Conservation (phyloP, 441 rosid species). For the Raphanus hybrid region DNA sequence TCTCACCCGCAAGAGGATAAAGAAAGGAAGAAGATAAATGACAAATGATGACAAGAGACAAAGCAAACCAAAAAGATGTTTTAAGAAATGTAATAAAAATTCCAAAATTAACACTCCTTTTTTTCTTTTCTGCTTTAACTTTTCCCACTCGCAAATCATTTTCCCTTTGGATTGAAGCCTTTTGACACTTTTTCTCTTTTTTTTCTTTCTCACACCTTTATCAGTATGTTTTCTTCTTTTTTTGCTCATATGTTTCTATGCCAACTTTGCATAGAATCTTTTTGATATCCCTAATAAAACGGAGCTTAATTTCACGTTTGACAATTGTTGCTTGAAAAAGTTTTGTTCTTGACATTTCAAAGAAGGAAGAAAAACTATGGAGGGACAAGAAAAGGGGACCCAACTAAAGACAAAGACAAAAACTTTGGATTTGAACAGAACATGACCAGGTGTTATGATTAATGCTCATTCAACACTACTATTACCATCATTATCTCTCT, state of each 20-base stretch:
- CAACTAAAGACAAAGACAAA: constrained; percentile 35
- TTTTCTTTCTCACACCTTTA: constrained; percentile 23
- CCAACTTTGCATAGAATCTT: constrained; percentile 27
- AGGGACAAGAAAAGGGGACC: constrained; percentile 39
- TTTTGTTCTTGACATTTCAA: constrained; percentile 33
- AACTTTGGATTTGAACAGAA: constrained; percentile 32
- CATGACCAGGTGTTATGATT: constrained; percentile 38
- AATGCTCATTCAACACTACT: constrained; percentile 32
- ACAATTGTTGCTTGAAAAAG: constrained; percentile 34
- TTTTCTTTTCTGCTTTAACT: constrained; percentile 36
- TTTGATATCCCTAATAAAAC: constrained; percentile 27
- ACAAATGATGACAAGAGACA: constrained; percentile 28
- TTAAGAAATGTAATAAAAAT: constrained; percentile 13
- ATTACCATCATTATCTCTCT: constrained; percentile 21
- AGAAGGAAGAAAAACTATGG: constrained; percentile 10
- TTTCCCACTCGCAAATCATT: constrained; percentile 45
- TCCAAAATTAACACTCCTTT: constrained; percentile 26
- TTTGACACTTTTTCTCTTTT: neutral
- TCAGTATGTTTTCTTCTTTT: constrained; percentile 5
- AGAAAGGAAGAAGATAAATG: neutral
- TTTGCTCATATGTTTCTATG: constrained; percentile 8
- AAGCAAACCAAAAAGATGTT: constrained; percentile 5
- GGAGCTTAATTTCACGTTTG: constrained; percentile 29
- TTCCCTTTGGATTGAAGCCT: constrained; percentile 35
- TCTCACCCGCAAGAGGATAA: neutral